phyloP scores from a whole-genome alignment of 768 basidiomycete species.

The Lactarius akahatsu region DNA sequence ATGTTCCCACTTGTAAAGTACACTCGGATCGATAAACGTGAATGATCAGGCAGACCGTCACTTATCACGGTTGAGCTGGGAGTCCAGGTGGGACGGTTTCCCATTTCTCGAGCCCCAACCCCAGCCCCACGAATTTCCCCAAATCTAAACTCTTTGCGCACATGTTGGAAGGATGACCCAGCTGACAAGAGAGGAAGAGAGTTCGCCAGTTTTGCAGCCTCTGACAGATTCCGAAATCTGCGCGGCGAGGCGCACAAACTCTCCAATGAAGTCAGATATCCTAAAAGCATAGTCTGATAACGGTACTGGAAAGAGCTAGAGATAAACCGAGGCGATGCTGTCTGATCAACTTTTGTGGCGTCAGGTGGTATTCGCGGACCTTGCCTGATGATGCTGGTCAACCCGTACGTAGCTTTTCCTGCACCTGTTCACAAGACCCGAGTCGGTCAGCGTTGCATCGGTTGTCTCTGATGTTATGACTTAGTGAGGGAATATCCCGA shows the following conservation, averaged over 20 bases:
- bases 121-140: too few species aligned
- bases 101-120: too few species aligned
- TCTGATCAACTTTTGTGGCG: neutral
- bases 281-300: conserved; percentile 89
- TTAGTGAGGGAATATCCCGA: too few species aligned
- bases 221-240: conserved; percentile 72
- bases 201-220: conserved; percentile 66
- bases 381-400: too few species aligned
- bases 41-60: too few species aligned
- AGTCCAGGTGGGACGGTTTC: too few species aligned
- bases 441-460: conserved; percentile 33
- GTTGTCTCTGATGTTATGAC: too few species aligned
- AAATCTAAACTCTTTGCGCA: too few species aligned
- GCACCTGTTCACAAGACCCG: conserved; percentile 69
- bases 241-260: conserved; percentile 88
- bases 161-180: neutral
- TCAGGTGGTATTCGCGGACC: neutral
- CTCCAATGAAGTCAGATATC: conserved; percentile 91
- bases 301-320: conserved; percentile 74
- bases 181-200: neutral
- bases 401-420: too few species aligned
- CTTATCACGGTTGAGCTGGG: too few species aligned
- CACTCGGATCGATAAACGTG: too few species aligned
- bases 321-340: conserved; percentile 13
- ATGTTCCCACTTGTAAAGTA: too few species aligned